Percentiles rank a stretch among this genome's conserved stretches.
phyloP scores from a whole-genome alignment of 2,329 filamentous ascomycete genomes.

The Paraphoma chrysanthemicola region DNA sequence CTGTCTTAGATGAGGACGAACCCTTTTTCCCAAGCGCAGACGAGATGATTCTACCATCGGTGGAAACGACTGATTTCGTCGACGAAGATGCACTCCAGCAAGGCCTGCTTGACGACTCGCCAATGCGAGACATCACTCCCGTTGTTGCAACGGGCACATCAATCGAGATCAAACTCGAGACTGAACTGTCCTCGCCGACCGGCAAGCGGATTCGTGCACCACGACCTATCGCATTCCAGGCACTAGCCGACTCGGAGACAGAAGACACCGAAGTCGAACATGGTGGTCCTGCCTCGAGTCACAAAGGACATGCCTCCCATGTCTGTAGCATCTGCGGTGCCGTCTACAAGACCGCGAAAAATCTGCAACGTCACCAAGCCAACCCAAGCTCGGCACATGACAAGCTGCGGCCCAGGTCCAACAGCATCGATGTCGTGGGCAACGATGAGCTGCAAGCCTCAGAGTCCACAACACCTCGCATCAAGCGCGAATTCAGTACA shows the following conservation, averaged over 20 bases:
- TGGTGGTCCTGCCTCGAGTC: not conserved
- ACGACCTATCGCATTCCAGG: not conserved
- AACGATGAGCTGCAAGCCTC: constrained; percentile 6
- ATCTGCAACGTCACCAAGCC: constrained; percentile 6
- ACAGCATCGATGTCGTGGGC: constrained; percentile 10
- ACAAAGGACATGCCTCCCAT: not conserved
- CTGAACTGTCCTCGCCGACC: not conserved
- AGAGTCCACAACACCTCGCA: constrained; percentile 10
- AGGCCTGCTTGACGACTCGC: constrained; percentile 13
- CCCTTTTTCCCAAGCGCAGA: constrained; percentile 5
- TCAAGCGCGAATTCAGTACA: constrained; percentile 32
- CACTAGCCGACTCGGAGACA: constrained; percentile 3
- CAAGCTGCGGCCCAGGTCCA: not conserved
- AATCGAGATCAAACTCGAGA: constrained; percentile 13
- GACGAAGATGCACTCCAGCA: constrained; percentile 23
- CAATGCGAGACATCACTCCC: constrained; percentile 1
- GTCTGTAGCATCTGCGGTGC: constrained; percentile 12
- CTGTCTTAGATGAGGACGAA: constrained; percentile 5
- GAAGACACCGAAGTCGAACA: not conserved
- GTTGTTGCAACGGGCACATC: not conserved
- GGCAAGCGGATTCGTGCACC: constrained; percentile 1
- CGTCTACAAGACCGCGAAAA: constrained; percentile 5
- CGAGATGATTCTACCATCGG: constrained; percentile 31
- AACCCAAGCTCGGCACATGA: constrained; percentile 1
- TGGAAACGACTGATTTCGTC: constrained; percentile 23